Evolutionary conservation across 371 early-diverging fungal genomes (phyloP), one percentile per base, ranked within the genome.

Genomic region (Mortierella sp.): DNA sequence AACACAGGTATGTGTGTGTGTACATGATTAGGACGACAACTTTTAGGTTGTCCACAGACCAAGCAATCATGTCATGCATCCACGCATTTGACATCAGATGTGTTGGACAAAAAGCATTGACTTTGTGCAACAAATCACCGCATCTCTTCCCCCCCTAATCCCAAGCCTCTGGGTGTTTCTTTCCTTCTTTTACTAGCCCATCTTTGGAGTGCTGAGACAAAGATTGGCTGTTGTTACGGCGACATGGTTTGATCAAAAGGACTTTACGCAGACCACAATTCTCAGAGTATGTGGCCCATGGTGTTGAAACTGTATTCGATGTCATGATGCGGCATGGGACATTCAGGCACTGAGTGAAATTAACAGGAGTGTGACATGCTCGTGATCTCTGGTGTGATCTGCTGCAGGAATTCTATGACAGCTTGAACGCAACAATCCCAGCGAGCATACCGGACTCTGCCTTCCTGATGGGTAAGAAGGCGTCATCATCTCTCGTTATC

Each of bases 231-330:
- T 92, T 14, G 91, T 91, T 31, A 93, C 94, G 9, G 88, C 87
- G 14, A 89, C 92, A 17, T 92, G 91, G 84, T 94, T 94, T 65
- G 91, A 81, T 45, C 93, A 93, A 67, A 71, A 82, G 46, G 94
- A 94, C 60, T 94, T 94, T 67, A 87, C 92, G 0, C 86, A 92
- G 62, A 76, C 89, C 17, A 92, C 88, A 7, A 89, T 94, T 27
- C 78, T 94, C n/a, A 81, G 87, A 59, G 91, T 89, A 80, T 39
- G 13, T 22, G 22, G 40, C 34, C 10, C 7, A 10, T 34, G 10
- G 4, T 34, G 34, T 34, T 34, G 34, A 10, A 34, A 4, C 34
- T 7, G 4, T 34, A 34, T 34, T 10, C 34, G 34, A 34, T 34
- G 10, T 34, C n/a, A n/a, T n/a, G n/a, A n/a, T n/a, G n/a, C n/a